phyloP scores from a whole-genome alignment of 2,329 filamentous ascomycete species.

The Colletotrichum neosansevieriae region DNA sequence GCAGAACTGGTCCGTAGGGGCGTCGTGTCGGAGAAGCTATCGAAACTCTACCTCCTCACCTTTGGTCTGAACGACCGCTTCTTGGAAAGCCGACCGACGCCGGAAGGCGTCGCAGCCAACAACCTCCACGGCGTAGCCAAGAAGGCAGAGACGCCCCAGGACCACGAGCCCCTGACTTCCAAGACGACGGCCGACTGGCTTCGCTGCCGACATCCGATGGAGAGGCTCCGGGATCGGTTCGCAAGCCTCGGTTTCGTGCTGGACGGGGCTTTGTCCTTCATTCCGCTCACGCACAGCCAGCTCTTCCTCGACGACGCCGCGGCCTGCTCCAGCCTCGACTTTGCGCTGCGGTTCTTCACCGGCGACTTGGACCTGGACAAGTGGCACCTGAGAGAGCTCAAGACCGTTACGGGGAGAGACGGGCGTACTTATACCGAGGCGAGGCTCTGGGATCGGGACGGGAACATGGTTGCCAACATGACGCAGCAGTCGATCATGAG shows the following conservation, averaged over 20 bases:
- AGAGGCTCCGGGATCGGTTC: slow-evolving; percentile 48
- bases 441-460: slow-evolving; percentile 58
- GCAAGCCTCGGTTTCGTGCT: slow-evolving; percentile 56
- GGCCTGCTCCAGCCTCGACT: slow-evolving; percentile 62
- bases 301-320: slow-evolving; percentile 57
- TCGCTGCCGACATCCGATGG: slow-evolving; percentile 43
- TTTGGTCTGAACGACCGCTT: slow-evolving; percentile 48
- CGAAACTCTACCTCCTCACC: slow-evolving; percentile 41
- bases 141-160: slow-evolving; percentile 51
- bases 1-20: slow-evolving; percentile 44
- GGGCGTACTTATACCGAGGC: slow-evolving; percentile 60
- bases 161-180: slow-evolving; percentile 45
- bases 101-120: slow-evolving; percentile 57
- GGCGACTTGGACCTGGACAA: slow-evolving; percentile 52
- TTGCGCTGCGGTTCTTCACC: slow-evolving; percentile 59
- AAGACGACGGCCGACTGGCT: slow-evolving; percentile 58
- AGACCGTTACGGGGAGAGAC: slow-evolving; percentile 50
- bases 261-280: slow-evolving; percentile 58
- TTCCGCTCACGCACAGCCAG: slow-evolving; percentile 57
- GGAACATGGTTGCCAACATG: slow-evolving; percentile 59
- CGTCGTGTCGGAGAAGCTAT: slow-evolving; percentile 42
- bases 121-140: slow-evolving; percentile 57
- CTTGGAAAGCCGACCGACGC: slow-evolving; percentile 52
- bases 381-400: slow-evolving; percentile 59
- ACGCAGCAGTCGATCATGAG: slow-evolving; percentile 59